phyloP scores from a whole-genome alignment of 805 yeast genomes.

The Starmerella sirachaensis region DNA sequence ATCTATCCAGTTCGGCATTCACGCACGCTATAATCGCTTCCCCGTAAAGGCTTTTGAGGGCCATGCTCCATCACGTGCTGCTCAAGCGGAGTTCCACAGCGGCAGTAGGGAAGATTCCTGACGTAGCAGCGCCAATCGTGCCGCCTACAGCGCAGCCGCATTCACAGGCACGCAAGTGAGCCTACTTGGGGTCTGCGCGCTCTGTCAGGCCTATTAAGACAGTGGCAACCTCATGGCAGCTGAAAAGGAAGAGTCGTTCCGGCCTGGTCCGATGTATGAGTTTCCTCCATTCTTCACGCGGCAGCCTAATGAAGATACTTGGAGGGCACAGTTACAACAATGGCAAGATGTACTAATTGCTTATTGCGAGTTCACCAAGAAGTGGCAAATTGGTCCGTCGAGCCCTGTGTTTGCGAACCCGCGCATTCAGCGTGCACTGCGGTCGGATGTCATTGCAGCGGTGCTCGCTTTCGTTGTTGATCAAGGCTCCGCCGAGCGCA shows the following conservation, averaged over 20 bases:
- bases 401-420: slow-evolving; percentile 26
- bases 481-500: slow-evolving; percentile 46
- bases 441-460: slow-evolving; percentile 42
- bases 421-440: slow-evolving; percentile 33
- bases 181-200: too few relatives aligned
- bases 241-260: slow-evolving; percentile 14
- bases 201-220: too few relatives aligned
- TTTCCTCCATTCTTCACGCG: slow-evolving; percentile 89
- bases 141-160: too few relatives aligned
- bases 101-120: too few relatives aligned
- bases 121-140: too few relatives aligned
- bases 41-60: too few relatives aligned
- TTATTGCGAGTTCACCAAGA: slow-evolving; percentile 45
- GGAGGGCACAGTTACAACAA: slow-evolving; percentile 61
- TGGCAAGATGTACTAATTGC: slow-evolving; percentile 60
- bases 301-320: slow-evolving; percentile 73
- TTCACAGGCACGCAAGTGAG: too few relatives aligned
- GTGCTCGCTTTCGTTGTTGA: slow-evolving; percentile 48
- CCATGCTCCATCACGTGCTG: too few relatives aligned
- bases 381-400: slow-evolving; percentile 39
- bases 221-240: too few relatives aligned
- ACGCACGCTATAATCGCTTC: too few relatives aligned
- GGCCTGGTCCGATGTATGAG: slow-evolving; percentile 39
- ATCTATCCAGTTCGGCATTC: too few relatives aligned
- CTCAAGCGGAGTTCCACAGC: too few relatives aligned